These are phyloP conservation scores for Plantago ovata DNA, from an alignment of 257 asterid species.

Conservation along the genomic window DNA sequence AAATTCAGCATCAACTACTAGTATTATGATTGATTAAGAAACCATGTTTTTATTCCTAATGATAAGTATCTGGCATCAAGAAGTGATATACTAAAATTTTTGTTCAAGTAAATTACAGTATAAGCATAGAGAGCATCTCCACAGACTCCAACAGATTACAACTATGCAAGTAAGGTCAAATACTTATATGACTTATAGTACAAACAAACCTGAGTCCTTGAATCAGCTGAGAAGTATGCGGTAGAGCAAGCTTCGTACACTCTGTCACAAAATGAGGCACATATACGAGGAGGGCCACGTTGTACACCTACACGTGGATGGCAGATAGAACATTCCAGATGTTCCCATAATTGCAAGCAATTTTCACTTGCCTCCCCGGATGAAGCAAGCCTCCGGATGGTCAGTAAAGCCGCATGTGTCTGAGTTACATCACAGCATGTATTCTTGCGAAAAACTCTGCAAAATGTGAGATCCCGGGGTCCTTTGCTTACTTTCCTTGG, in stretches of 20 bases:
- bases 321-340: conserved; percentile 88
- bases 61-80: background rate
- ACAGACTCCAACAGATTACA: background rate
- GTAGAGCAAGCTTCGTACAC: conserved; percentile 71
- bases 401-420: conserved; percentile 78
- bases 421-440: conserved; percentile 92
- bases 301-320: conserved; percentile 84
- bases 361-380: conserved; percentile 96
- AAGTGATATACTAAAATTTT: background rate
- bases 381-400: conserved; percentile 83
- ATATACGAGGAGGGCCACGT: conserved; percentile 74
- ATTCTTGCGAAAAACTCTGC: conserved; percentile 83
- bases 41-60: background rate
- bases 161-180: conserved; percentile 6
- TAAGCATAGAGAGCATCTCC: conserved; percentile 3
- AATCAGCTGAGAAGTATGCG: conserved; percentile 83
- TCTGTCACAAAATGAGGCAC: conserved; percentile 77
- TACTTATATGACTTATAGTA: conserved; percentile 11
- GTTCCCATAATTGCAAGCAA: conserved; percentile 93
- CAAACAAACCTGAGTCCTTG: conserved; percentile 71
- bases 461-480: conserved; percentile 71
- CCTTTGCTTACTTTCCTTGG: conserved; percentile 84
- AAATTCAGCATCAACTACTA: background rate
- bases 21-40: background rate
- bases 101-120: background rate